Evolutionary conservation across 176 grass and related monocot species (phyloP).

Genomic region (Dactylis glomerata): DNA sequence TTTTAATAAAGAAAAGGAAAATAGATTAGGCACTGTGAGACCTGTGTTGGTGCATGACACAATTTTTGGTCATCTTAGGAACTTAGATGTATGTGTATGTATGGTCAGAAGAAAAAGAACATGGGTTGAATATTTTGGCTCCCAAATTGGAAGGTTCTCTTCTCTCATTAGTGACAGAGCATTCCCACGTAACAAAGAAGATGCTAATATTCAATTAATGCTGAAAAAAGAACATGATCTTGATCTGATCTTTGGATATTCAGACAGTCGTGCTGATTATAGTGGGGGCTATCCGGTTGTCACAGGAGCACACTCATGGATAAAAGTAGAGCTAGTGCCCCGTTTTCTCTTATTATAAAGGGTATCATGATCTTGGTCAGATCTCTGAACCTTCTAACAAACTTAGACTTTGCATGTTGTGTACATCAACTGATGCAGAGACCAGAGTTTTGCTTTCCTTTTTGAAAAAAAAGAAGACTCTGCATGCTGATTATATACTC

Average conservation of each 20-base stretch:
- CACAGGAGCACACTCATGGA: not conserved
- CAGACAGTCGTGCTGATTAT: not conserved
- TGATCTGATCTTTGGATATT: not conserved
- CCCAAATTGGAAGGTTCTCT: not conserved
- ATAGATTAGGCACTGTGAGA: not conserved
- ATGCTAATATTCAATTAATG: not conserved
- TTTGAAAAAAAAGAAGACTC: no score
- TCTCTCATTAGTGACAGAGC: not conserved
- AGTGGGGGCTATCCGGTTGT: not conserved
- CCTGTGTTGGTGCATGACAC: not conserved
- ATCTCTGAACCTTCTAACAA: not conserved
- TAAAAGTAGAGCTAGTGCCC: not conserved
- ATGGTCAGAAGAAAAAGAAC: not conserved
- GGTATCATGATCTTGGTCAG: not conserved
- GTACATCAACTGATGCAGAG: no score
- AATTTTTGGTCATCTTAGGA: not conserved
- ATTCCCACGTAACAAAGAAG: not conserved
- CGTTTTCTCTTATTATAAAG: no score
- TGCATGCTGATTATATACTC: not conserved
- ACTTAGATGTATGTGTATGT: not conserved
- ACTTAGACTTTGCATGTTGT: not conserved
- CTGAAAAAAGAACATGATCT: not conserved
- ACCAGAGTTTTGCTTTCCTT: no score
- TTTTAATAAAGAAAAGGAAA: not conserved
- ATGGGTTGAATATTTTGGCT: not conserved